Conservation (phyloP, 805 yeast genomes). For the Sugiyamaella marilandica region DNA sequence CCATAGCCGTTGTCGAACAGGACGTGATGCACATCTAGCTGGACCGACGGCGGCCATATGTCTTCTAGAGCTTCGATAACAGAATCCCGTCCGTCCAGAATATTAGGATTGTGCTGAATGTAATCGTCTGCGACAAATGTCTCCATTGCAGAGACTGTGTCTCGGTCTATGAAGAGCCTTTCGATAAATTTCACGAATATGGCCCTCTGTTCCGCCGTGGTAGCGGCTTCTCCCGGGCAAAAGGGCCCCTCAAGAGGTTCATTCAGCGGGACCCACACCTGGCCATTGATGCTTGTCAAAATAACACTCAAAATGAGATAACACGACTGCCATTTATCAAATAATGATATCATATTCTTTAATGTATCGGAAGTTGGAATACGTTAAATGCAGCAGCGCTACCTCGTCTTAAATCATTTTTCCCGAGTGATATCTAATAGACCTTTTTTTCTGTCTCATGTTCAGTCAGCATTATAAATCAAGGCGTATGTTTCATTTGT, state of each 20-base stretch:
- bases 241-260: neutral
- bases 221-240: neutral
- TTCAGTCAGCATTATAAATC: too few relatives aligned
- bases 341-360: too few relatives aligned
- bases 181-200: neutral
- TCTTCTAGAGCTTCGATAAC: neutral
- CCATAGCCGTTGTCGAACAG: neutral
- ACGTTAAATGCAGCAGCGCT: too few relatives aligned
- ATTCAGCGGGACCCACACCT: neutral
- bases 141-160: neutral
- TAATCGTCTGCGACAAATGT: neutral
- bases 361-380: too few relatives aligned
- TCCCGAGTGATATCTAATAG: too few relatives aligned
- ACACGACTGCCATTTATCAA: too few relatives aligned
- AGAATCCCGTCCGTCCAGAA: neutral
- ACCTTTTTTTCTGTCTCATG: too few relatives aligned
- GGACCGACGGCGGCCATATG: neutral
- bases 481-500: too few relatives aligned
- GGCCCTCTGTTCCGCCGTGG: neutral
- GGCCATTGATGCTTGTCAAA: neutral
- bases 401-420: too few relatives aligned
- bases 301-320: too few relatives aligned
- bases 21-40: neutral
- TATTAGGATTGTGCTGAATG: neutral
- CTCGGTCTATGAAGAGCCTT: neutral